Evolutionary conservation across 2,329 filamentous ascomycete species (phyloP), one percentile per base, ranked within the genome.

Genomic region (Ophiosphaerella korrae): DNA sequence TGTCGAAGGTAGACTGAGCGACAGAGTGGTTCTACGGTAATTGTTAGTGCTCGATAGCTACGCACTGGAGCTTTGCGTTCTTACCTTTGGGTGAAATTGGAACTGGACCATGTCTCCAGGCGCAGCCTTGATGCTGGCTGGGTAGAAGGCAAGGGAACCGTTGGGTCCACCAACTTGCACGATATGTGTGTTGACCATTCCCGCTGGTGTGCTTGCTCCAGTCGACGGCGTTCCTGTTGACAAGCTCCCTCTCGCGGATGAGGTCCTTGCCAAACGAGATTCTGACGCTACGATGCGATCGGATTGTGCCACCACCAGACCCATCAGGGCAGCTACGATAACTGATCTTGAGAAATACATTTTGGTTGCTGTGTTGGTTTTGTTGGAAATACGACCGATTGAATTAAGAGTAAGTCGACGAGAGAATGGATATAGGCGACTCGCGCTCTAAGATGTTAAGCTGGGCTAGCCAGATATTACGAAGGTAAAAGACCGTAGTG

Each of bases 1-100:
- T 74, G 63, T 88, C 85, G 65, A 92, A 93, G 64, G 80, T 85
- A 40, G 89, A 90, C 78, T 92, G 88, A 13, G 86, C 88, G 50
- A 92, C 84, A 43, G 88, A 92, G 81, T 93, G 89, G 79, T 92
- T 92, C 56, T 75, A 45, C 23, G 23, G 3, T 26, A 23, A 5
- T 33, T 14, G 32, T 63, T 37, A 69, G 60, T 12, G n/a, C 16
- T 23, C 9, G 16, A 7, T 14, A 7, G 23, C 29, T 23, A 13
- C n/a, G 13, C 9, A 29, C 11, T 31, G 3, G 3, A 34, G 7
- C 16, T 2, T 18, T 33, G 24, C 6, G 2, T 14, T 53, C 46
- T 18, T 67, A 78, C 76, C 69, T 76, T 74, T 3, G 77, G 73
- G 48, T 76, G 75, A 67, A 82, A 83, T 58, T 81, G 78, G 69